Evolutionary conservation across 2,329 filamentous ascomycete genomes (phyloP), one percentile per base, ranked within the genome.

Genomic region (Neofusicoccum laricinum): DNA sequence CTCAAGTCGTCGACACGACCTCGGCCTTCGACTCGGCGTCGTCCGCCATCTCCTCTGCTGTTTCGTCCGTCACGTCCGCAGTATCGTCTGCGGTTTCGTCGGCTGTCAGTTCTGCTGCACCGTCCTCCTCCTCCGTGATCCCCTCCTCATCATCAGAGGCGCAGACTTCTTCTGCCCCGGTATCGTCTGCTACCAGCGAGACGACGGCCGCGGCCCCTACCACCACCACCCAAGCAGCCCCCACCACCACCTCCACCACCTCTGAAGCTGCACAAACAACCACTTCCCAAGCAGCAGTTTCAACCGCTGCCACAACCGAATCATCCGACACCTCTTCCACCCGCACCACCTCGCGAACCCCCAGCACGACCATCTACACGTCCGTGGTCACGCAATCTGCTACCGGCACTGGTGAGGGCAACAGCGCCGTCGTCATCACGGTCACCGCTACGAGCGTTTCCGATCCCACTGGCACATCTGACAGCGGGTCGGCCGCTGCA

Each of bases 351-450:
- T 17, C 53, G 32, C 15, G 53, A n/a, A 43, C 34, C 2, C 63
- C 63, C 14, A 59, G 53, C 48, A 65, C 64, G 2, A 53, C 49
- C 19, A 36, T 65, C 11, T 65, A 65, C 40, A 65, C 64, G 2
- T 65, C 64, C 15, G 41, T 65, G 5, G 64, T 61, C n/a, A 61
- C 64, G 2, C 38, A 65, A 25, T 64, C 63, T 14, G 43, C 51
- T 14, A 50, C 34, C 12, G 40, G 53, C 19, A 46, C 43, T 17
- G 63, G 45, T 8, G 32, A 19, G 2, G 38, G 32, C 19, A 43
- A 53, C 25, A 51, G 45, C 21, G 17, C 34, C 2, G 63, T 64
- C 30, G 30, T 64, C 5, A 11, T 65, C 34, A 65, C 63, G 1
- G 63, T 65, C 17, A 65, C 57, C 19, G 57, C 57, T 17, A 65